Conservation (phyloP, 2,329 filamentous ascomycete species). For the Talaromyces sp. region DNA sequence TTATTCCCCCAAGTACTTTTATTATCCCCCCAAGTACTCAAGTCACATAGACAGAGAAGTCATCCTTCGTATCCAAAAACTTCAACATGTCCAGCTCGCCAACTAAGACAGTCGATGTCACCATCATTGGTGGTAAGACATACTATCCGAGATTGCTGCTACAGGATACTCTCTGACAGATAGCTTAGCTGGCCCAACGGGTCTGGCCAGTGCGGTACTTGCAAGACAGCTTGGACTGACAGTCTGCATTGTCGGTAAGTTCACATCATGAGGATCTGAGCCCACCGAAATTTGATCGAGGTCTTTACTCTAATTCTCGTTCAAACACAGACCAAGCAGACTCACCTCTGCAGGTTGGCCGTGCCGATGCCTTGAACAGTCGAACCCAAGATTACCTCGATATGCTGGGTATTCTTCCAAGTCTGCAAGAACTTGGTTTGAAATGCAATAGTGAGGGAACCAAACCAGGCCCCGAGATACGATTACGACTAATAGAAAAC, state of each 20-base stretch:
- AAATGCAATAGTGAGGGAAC: slow-evolving; percentile 11
- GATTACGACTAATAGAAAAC: not conserved
- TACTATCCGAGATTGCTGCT: not conserved
- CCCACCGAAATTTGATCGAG: too few relatives aligned
- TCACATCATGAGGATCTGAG: not conserved
- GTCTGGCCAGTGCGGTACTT: not conserved
- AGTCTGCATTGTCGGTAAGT: slow-evolving; percentile 7
- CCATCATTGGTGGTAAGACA: slow-evolving; percentile 5
- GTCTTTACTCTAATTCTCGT: not conserved
- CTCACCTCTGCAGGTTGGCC: slow-evolving; percentile 3
- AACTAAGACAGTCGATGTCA: not conserved
- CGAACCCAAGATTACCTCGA: slow-evolving; percentile 9
- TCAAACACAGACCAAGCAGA: slow-evolving; percentile 3
- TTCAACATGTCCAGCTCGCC: not conserved
- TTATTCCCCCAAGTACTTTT: too few relatives aligned
- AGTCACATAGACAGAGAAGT: not conserved
- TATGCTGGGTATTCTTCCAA: slow-evolving; percentile 7
- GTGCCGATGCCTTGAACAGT: slow-evolving; percentile 9
- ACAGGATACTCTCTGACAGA: not conserved
- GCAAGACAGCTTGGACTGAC: slow-evolving; percentile 4
- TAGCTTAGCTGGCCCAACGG: not conserved
- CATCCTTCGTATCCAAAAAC: not conserved
- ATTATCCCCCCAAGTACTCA: not conserved
- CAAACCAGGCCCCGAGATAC: not conserved
- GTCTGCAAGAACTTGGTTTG: slow-evolving; percentile 4